Base-by-base conservation (phyloP, 176 grass and related monocot genomes). In the Zea luxurians region DNA sequence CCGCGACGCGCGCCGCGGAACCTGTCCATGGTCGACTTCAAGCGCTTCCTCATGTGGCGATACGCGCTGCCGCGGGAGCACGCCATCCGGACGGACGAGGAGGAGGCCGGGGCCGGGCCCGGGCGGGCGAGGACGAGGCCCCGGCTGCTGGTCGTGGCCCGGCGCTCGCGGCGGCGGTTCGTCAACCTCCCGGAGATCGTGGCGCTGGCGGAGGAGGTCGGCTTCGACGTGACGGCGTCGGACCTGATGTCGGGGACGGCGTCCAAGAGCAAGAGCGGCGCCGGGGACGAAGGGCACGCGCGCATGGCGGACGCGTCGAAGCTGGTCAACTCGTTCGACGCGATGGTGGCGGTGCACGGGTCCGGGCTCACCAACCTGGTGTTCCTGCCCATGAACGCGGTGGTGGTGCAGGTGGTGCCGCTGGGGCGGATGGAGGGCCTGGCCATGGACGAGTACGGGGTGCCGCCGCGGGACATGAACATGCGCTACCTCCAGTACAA, bases 401-500 rank as follows among this genome's bases (percentile, higher is more conserved):
- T 92, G 63, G 77, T 97, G 37, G 37, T 97, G 38, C 90, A 97
- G 84, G 88, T 97, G 74, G 93, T 97, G 75, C 93, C 93, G 15
- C 78, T 92, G 60, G 93, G 90, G 7, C 36, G 89, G 45, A 84
- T 93, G 63, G 93, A 97, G 52, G 44, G 3, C 12, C 77, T 92
- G 11, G 83, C 90, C 71, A 78, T 82, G 90, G 77, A 84, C 66
- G 88, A 97, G 76, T 97, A 93, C 73, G 85, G 90, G 5, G 86
- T 88, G 64, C 93, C 93, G 35, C 85, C 93, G 12, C 47, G 79
- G 9, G 90, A 97, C 80, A 93, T 97, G 90, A 88, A 86, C 75
- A 89, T 93, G 82, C 18, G 83, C 9, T 97, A 97, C 64, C n/a
- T 97, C 2, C 88, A 97, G 80, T 97, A 97, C 86, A 93, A 85